A percentile compares a stretch with the other conserved stretches of the same genome.
Evolutionary conservation across 805 yeast genomes (phyloP).

Genomic region (Kazachstania viticola): DNA sequence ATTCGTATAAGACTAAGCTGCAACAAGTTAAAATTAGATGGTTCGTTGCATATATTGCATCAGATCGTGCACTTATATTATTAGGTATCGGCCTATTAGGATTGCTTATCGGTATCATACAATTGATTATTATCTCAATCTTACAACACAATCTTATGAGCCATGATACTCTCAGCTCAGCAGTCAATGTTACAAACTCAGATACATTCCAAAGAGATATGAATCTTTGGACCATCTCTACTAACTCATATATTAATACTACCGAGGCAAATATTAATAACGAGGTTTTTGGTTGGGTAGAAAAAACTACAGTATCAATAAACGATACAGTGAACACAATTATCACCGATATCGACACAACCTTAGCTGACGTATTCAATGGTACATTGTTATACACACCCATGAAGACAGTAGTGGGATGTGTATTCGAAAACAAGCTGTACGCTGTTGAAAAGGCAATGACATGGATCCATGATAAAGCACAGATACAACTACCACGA

Average conservation of each 20-base stretch:
- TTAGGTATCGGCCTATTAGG: slow-evolving; percentile 50
- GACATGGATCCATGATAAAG: slow-evolving; percentile 62
- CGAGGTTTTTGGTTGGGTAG: slow-evolving; percentile 56
- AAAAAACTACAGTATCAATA: slow-evolving; percentile 42
- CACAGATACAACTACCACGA: slow-evolving; percentile 47
- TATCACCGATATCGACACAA: slow-evolving; percentile 44
- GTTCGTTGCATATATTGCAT: slow-evolving; percentile 34
- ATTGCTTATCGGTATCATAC: slow-evolving; percentile 40
- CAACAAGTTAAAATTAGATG: slow-evolving; percentile 23
- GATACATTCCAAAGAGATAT: slow-evolving; percentile 25
- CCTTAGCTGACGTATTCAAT: slow-evolving; percentile 50
- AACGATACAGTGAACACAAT: slow-evolving; percentile 52
- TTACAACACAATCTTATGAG: slow-evolving; percentile 4
- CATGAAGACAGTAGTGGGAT: slow-evolving; percentile 56
- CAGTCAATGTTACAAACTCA: not conserved
- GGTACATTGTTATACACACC: slow-evolving; percentile 57
- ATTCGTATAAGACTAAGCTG: not conserved
- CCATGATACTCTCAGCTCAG: not conserved
- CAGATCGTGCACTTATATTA: slow-evolving; percentile 39
- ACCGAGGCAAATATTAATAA: slow-evolving; percentile 47
- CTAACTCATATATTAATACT: slow-evolving; percentile 41
- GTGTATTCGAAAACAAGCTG: slow-evolving; percentile 70
- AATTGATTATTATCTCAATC: slow-evolving; percentile 34
- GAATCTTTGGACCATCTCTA: slow-evolving; percentile 39
- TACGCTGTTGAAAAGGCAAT: slow-evolving; percentile 56